Evolutionary conservation across 2,329 filamentous ascomycete genomes (phyloP), one percentile per base, ranked within the genome.

Genomic region (Colletotrichum abscissum): DNA sequence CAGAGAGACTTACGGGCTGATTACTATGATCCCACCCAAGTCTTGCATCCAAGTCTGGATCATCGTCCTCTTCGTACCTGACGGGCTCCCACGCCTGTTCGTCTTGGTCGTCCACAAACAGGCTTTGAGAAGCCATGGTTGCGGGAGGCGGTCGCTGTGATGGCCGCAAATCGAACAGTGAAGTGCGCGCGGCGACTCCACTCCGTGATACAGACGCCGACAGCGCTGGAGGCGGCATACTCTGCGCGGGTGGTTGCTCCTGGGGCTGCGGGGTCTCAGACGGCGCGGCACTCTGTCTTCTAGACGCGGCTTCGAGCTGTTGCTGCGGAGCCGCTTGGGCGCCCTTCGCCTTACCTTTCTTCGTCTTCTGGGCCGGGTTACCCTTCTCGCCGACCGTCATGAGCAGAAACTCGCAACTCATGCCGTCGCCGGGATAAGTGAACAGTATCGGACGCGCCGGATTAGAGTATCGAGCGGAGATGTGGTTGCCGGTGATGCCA

Each of bases 381-480:
- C 83, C 86, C 71, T 87, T 86, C 76, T 95, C 93, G 16, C 93
- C 94, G 9, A 93, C 91, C 1, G 94, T 96, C 93, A 95, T 95
- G 73, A 96, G 88, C 56, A 95, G 92, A 77, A 95, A 95, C 76
- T 95, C 92, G 81, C 92, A 94, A 49, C 89, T 83, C 38, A 95
- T 86, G 42, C 92, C 93, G 71, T 92, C 91, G 55, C 89, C 88
- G 28, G 88, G 87, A 78, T 96, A 96, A 57, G 87, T 90, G 72
- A 96, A 88, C 78, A 94, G 92, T 79, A 96, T 88, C 1, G 94
- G 94, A 19, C 90, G 89, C 19, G 90, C 90, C 4, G 94, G 93
- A 30, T 89, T 85, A 2, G 94, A 95, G 81, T 95, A 95, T 66
- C 87, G 86, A 14, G 93, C 92, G 19, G 88, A 89, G 16, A 95